A percentile compares a stretch with the other conserved stretches of the same genome.
Evolutionary conservation across 2,329 filamentous ascomycete species (phyloP).

Genomic region (Aspergillus sp.): DNA sequence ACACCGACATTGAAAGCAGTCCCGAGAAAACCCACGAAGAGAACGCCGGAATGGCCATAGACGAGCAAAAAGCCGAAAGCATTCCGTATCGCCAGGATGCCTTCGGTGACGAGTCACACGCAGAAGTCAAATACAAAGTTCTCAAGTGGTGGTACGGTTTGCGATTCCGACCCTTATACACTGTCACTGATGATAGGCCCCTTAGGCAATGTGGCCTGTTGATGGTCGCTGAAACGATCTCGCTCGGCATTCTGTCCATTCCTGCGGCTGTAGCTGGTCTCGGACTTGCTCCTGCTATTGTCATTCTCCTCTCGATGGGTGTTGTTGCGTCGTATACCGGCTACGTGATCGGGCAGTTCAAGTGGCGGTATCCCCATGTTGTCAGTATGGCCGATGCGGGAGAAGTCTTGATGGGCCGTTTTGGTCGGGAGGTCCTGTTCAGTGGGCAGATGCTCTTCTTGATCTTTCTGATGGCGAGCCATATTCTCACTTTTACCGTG

Average conservation of each 20-base stretch:
- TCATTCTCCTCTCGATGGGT: slow-evolving; percentile 56
- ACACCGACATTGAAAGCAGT: neutral
- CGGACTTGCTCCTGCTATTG: slow-evolving; percentile 55
- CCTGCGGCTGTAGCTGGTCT: slow-evolving; percentile 54
- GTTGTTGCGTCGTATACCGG: slow-evolving; percentile 60
- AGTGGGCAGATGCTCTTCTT: slow-evolving; percentile 63
- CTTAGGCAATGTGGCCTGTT: slow-evolving; percentile 46
- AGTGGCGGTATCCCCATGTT: slow-evolving; percentile 57
- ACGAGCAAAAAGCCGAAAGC: slow-evolving; percentile 22
- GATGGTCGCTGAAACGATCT: slow-evolving; percentile 62
- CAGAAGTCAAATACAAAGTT: slow-evolving; percentile 52
- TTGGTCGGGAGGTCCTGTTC: slow-evolving; percentile 64
- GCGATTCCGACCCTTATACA: neutral
- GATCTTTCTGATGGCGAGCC: slow-evolving; percentile 68
- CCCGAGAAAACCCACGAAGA: neutral
- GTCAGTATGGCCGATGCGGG: slow-evolving; percentile 70
- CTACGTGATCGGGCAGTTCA: slow-evolving; percentile 61
- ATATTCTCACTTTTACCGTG: slow-evolving; percentile 68
- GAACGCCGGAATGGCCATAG: neutral
- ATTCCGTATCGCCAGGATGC: slow-evolving; percentile 31
- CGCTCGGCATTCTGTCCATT: slow-evolving; percentile 57
- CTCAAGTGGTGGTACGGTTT: slow-evolving; percentile 46
- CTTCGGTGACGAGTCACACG: slow-evolving; percentile 40
- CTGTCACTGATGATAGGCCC: neutral
- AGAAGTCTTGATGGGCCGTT: slow-evolving; percentile 58